Evolutionary conservation across 148 eudicot species (phyloP).

Genomic region (Amaranthus hypochondriacus): DNA sequence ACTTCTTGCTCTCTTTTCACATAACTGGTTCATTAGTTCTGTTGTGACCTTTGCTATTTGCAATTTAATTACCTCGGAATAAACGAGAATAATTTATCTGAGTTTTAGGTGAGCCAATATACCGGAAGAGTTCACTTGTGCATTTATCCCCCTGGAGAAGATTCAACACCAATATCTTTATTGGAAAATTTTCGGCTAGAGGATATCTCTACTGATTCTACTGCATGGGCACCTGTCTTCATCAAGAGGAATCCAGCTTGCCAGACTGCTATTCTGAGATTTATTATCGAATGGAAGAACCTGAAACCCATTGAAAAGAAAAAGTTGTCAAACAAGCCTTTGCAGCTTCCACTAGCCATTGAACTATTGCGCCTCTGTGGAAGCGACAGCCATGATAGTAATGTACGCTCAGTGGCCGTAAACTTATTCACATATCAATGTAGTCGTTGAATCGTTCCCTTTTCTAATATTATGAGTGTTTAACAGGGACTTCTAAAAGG

Average conservation of each 20-base stretch:
- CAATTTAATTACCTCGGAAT: neutral
- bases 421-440: neutral
- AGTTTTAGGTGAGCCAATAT: slow-evolving; percentile 75
- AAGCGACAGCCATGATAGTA: slow-evolving; percentile 66
- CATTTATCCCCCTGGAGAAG: slow-evolving; percentile 56
- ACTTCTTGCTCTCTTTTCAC: neutral
- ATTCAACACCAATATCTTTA: slow-evolving; percentile 69
- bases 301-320: slow-evolving; percentile 62
- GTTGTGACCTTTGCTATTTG: neutral
- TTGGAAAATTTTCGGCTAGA: slow-evolving; percentile 70
- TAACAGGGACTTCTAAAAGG: slow-evolving; percentile 79
- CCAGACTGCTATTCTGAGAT: slow-evolving; percentile 48
- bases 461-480: neutral
- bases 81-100: neutral
- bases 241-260: slow-evolving; percentile 46
- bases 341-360: slow-evolving; percentile 74
- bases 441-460: neutral
- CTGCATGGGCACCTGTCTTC: slow-evolving; percentile 26
- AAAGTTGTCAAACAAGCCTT: slow-evolving; percentile 69
- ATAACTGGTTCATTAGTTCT: neutral
- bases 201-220: slow-evolving; percentile 46
- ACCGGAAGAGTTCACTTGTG: slow-evolving; percentile 92
- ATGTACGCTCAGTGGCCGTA: slow-evolving; percentile 37
- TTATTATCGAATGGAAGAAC: slow-evolving; percentile 68
- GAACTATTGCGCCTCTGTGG: slow-evolving; percentile 72